Percentiles rank a stretch among this genome's conserved stretches.
These are phyloP conservation scores for Aureobasidium sp. DNA, from an alignment of 2,329 filamentous ascomycete species.

Conservation along the genomic window DNA sequence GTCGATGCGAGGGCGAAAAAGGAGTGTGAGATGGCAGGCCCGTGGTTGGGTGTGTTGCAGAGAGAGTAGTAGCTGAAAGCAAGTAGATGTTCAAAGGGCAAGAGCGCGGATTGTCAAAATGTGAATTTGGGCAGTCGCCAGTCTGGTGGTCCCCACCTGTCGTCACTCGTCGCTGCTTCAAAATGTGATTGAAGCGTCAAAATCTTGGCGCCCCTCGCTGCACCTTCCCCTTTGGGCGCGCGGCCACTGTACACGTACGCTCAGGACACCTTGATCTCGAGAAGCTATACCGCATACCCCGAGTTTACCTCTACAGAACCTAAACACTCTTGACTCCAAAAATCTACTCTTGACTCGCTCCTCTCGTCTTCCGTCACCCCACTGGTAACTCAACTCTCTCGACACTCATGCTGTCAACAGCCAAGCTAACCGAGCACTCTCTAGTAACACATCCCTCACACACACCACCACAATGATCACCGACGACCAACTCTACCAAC, in stretches of 20 bases:
- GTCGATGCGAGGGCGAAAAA: constrained; percentile 9
- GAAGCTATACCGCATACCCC: background rate
- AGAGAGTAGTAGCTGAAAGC: background rate
- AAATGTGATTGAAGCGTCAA: background rate
- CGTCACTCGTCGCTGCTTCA: background rate
- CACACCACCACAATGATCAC: constrained; percentile 69
- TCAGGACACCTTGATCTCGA: constrained; percentile 1
- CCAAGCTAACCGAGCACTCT: background rate
- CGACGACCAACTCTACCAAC: constrained; percentile 81
- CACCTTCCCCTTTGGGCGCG: background rate
- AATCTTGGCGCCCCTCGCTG: background rate
- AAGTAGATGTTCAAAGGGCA: too few species aligned
- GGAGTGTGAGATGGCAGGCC: background rate
- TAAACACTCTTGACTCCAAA: background rate
- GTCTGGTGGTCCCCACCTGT: background rate
- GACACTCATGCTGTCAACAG: background rate
- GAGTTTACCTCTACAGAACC: background rate
- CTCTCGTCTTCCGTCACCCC: background rate
- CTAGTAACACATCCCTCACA: background rate
- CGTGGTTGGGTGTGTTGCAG: background rate
- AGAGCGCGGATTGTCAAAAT: background rate
- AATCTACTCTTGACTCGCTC: background rate
- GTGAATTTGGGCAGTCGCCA: background rate
- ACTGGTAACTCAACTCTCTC: background rate
- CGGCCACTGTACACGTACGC: constrained; percentile 6